Conservation (phyloP, 371 early-diverging fungal species). For the Mortierella sp. region DNA sequence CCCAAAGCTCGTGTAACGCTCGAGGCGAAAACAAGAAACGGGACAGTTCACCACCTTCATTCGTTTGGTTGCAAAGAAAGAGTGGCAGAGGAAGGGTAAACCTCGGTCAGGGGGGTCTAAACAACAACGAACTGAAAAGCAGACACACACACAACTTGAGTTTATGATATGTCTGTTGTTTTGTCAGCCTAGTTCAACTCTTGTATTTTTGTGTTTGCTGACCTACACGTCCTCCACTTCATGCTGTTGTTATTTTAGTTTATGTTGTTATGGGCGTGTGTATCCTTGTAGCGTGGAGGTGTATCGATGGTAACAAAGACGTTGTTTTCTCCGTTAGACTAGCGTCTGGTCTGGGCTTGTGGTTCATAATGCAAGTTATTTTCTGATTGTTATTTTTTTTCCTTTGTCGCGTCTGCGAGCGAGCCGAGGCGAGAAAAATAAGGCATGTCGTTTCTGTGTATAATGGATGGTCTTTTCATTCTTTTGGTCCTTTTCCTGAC, state of each 20-base stretch:
- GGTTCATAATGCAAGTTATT: not conserved
- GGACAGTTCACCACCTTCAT: too few relatives aligned
- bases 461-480: too few relatives aligned
- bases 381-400: not conserved
- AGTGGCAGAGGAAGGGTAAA: not conserved
- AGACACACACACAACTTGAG: too few relatives aligned
- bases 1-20: not conserved
- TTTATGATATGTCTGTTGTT: not conserved
- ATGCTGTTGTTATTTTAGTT: too few relatives aligned
- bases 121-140: not conserved
- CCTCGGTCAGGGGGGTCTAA: not conserved
- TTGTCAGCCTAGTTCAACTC: not conserved
- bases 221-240: conserved; percentile 3
- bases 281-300: conserved; percentile 3
- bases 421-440: not conserved
- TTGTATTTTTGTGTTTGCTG: not conserved
- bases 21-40: too few relatives aligned
- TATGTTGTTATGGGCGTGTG: too few relatives aligned
- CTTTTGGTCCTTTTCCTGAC: too few relatives aligned
- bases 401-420: not conserved
- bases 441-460: too few relatives aligned
- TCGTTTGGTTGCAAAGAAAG: not conserved
- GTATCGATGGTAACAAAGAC: not conserved
- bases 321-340: not conserved
- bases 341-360: conserved; percentile 1